Evolutionary conservation across 441 rosid genomes (phyloP), one percentile per base, ranked within the genome.

Genomic region (Gossypium davidsonii): DNA sequence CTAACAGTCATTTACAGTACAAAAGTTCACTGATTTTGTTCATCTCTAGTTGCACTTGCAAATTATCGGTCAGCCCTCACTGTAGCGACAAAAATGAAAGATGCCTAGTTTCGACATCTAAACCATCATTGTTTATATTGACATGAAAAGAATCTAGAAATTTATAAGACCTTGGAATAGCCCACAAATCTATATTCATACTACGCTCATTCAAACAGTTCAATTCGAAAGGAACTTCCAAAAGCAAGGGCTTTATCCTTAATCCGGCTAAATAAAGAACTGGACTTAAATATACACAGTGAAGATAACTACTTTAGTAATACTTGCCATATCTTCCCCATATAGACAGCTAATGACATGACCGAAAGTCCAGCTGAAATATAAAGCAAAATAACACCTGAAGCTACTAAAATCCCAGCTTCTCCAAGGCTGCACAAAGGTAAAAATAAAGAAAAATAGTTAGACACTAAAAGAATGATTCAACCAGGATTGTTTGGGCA

Each of bases 321-420:
- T 70, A 89, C 91, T 83, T 83, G 87, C 83, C 85, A 83, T 76
- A 94, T 91, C 81, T 90, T 93, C 86, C 84, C 85, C 93, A 89
- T 85, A 74, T 94, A 92, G 73, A 92, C 93, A 26, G 79, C 84
- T 75, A 92, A 82, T 51, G 98, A 94, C 96, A 92, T 91, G 28
- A 94, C 56, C 21, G 98, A 90, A 60, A 92, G 93, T 75, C 96
- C 94, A 12, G 98, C 96, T 3, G 98, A 94, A 73, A 88, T 77
- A 80, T 92, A 92, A 46, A 94, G 98, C 88, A 94, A 86, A 46
- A 69, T 81, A 76, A 89, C 85, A 64, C 98, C 97, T 57, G 85
- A 81, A 57, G 86, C 82, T 72, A 84, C 86, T 26, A 90, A 77
- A 55, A 80, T 60, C 63, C 84, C 88, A 15, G 88, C 76, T 71